Evolutionary conservation across 2,329 filamentous ascomycete genomes (phyloP).

Genomic region (Curvularia eragrostidis): DNA sequence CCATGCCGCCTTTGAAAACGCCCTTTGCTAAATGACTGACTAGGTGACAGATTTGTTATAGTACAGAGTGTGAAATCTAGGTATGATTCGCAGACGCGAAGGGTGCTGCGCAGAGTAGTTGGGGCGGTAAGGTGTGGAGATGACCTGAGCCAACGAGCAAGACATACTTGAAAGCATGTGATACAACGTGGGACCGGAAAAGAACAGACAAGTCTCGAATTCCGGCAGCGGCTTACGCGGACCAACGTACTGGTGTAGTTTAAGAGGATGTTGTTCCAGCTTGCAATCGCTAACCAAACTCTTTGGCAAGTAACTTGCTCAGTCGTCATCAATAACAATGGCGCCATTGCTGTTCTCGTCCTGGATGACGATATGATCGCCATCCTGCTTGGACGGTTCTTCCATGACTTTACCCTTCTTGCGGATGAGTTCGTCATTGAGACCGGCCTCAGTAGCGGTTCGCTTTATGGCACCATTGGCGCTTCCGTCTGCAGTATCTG

Average conservation of each 20-base stretch:
- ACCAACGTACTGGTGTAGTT: neutral
- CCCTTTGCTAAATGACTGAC: constrained; percentile 13
- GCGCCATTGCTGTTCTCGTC: constrained; percentile 44
- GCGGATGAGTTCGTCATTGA: constrained; percentile 45
- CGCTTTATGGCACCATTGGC: constrained; percentile 49
- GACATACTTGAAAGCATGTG: neutral
- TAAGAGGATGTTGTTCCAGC: neutral
- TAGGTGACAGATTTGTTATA: constrained; percentile 17
- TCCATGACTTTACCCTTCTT: constrained; percentile 53
- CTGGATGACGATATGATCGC: constrained; percentile 47
- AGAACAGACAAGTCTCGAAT: neutral
- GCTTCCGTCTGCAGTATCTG: constrained; percentile 35
- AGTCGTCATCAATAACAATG: constrained; percentile 48
- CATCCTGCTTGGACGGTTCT: constrained; percentile 26
- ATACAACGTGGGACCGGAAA: constrained; percentile 1
- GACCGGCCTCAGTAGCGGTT: constrained; percentile 52
- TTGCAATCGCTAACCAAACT: neutral
- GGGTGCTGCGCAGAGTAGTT: neutral
- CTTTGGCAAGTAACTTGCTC: constrained; percentile 3
- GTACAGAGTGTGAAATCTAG: constrained; percentile 19
- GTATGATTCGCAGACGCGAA: constrained; percentile 1
- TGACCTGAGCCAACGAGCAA: neutral
- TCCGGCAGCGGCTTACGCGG: neutral
- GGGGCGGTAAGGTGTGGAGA: neutral
- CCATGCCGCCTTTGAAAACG: constrained; percentile 16